Conservation (phyloP, 2,329 filamentous ascomycete species). For the Chrysoporthe puriensis region DNA sequence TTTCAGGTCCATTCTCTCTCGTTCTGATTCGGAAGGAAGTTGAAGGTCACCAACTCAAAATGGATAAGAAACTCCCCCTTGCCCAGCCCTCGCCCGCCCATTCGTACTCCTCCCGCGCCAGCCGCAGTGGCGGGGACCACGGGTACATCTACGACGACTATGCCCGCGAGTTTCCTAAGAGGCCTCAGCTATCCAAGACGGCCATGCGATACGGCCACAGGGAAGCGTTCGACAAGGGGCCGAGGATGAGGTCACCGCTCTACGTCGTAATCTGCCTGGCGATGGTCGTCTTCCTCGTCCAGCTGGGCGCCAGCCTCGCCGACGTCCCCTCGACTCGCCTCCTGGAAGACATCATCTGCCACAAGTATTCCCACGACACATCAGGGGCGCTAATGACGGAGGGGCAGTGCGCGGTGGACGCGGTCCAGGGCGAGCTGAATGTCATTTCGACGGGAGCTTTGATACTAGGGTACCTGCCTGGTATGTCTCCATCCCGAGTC, state of each 20-base stretch:
- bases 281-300: conserved; percentile 17
- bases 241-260: conserved; percentile 1
- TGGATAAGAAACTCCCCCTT: neutral
- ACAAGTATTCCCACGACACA: neutral
- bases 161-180: neutral
- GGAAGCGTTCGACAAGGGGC: neutral
- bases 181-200: neutral
- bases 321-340: conserved; percentile 18
- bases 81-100: neutral
- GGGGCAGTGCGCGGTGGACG: neutral
- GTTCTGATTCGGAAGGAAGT: neutral
- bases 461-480: conserved; percentile 20
- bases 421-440: conserved; percentile 12
- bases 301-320: conserved; percentile 16
- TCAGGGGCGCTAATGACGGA: neutral
- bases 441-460: conserved; percentile 1
- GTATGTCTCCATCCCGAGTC: neutral
- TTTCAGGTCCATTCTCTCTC: neutral
- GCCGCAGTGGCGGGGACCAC: neutral
- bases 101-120: neutral
- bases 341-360: conserved; percentile 24
- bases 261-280: conserved; percentile 11
- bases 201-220: neutral
- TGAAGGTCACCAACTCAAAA: neutral
- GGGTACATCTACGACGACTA: neutral